These are phyloP conservation scores for Cinchona pubescens DNA, from an alignment of 257 asterid genomes.

Conservation along the genomic window DNA sequence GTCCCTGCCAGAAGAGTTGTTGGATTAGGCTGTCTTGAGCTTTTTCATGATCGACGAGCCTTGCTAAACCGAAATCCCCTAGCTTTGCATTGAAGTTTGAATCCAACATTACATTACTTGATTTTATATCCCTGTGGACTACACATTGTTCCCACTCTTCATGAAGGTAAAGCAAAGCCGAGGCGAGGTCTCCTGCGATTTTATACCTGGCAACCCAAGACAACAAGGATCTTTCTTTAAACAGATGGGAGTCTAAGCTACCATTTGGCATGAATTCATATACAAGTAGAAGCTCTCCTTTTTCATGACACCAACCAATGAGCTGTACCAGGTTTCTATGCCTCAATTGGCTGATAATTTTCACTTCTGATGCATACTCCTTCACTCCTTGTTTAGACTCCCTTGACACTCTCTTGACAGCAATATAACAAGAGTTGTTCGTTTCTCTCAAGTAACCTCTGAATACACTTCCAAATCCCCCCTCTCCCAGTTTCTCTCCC, in stretches of 20 bases:
- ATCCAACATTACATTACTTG: constrained; percentile 50
- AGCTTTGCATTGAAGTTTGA: constrained; percentile 38
- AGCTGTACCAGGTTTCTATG: constrained; percentile 55
- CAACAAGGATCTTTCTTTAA: constrained; percentile 8
- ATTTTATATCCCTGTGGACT: constrained; percentile 41
- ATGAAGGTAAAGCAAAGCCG: constrained; percentile 39
- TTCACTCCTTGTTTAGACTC: constrained; percentile 49
- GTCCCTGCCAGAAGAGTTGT: constrained; percentile 42
- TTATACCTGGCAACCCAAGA: constrained; percentile 33
- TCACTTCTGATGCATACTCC: constrained; percentile 58
- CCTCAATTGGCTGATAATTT: constrained; percentile 42
- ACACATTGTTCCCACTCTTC: constrained; percentile 47
- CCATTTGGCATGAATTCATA: constrained; percentile 46
- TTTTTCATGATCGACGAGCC: constrained; percentile 44
- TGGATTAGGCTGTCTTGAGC: too few relatives aligned
- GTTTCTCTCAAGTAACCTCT: constrained; percentile 24
- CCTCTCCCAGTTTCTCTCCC: constrained; percentile 34
- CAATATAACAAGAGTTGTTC: constrained; percentile 14
- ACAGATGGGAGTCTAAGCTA: constrained; percentile 40
- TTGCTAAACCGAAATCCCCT: constrained; percentile 52
- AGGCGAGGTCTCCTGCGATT: constrained; percentile 40
- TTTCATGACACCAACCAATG: constrained; percentile 57
- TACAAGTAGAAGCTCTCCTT: constrained; percentile 38
- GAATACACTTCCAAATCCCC: constrained; percentile 45
- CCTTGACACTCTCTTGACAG: constrained; percentile 42